These are phyloP conservation scores for Annulohypoxylon truncatum DNA, from an alignment of 2,329 filamentous ascomycete species.

Conservation along the genomic window DNA sequence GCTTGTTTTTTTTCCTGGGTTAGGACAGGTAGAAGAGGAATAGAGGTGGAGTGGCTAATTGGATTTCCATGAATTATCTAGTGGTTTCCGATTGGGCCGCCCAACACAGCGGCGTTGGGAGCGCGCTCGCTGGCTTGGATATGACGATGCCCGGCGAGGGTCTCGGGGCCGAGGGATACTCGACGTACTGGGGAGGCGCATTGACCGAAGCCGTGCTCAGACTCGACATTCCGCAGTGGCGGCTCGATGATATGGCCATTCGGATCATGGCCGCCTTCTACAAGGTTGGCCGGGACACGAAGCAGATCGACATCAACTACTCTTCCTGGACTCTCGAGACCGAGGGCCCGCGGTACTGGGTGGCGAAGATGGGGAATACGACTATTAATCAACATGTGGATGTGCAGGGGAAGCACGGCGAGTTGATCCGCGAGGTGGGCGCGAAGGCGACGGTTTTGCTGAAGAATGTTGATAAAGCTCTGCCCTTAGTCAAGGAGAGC, in stretches of 20 bases:
- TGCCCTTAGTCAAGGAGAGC: conserved; percentile 68
- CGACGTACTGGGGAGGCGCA: conserved; percentile 44
- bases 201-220: conserved; percentile 43
- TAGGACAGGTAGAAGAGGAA: neutral
- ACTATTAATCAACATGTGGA: conserved; percentile 82
- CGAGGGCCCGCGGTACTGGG: conserved; percentile 73
- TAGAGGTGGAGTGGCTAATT: neutral
- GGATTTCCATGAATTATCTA: conserved; percentile 4
- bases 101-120: conserved; percentile 70
- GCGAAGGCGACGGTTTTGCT: conserved; percentile 83
- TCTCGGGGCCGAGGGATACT: conserved; percentile 44
- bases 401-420: conserved; percentile 77
- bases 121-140: conserved; percentile 55
- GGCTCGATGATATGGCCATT: conserved; percentile 81
- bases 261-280: conserved; percentile 79
- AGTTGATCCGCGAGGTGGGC: conserved; percentile 80
- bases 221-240: conserved; percentile 37
- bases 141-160: conserved; percentile 58
- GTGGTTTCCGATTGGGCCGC: conserved; percentile 79
- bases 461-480: conserved; percentile 70
- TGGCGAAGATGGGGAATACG: conserved; percentile 69
- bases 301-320: conserved; percentile 76
- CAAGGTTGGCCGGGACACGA: conserved; percentile 68
- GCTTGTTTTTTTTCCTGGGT: neutral
- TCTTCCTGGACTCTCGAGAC: conserved; percentile 86